These are phyloP conservation scores for Asterella californica DNA, from an alignment of 225 moss, liverwort and hornwort genomes.

Conservation along the genomic window DNA sequence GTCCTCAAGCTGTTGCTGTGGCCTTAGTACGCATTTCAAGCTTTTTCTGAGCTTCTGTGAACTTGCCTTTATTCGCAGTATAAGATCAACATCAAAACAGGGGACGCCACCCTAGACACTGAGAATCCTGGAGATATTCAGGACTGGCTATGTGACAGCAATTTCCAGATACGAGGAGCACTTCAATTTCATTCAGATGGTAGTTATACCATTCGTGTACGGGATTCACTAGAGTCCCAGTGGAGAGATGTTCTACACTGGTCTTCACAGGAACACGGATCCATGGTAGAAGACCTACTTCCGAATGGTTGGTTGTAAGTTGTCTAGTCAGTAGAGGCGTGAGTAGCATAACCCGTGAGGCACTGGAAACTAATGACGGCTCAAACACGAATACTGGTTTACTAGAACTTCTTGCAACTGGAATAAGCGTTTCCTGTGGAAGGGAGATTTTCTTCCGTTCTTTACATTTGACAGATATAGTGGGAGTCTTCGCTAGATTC, in stretches of 20 bases:
- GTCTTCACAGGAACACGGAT: slow-evolving; percentile 58
- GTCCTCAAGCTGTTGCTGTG: background rate
- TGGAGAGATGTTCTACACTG: slow-evolving; percentile 73
- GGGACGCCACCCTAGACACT: slow-evolving; percentile 47
- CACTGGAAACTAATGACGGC: too few species aligned
- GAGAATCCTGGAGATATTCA: slow-evolving; percentile 75
- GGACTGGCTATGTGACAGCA: slow-evolving; percentile 73
- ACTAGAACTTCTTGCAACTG: too few species aligned
- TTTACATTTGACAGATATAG: too few species aligned
- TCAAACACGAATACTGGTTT: background rate
- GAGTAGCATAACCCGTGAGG: background rate
- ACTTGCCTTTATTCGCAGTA: slow-evolving; percentile 39
- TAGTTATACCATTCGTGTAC: slow-evolving; percentile 59
- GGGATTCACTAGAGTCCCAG: slow-evolving; percentile 51
- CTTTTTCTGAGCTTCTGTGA: background rate
- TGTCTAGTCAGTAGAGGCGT: too few species aligned
- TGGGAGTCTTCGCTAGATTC: too few species aligned
- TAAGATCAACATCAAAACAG: slow-evolving; percentile 72
- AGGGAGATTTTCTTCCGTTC: too few species aligned
- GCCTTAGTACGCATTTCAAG: background rate
- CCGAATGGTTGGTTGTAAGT: too few species aligned
- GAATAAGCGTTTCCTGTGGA: too few species aligned
- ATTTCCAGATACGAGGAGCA: slow-evolving; percentile 58
- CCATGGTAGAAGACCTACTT: slow-evolving; percentile 35
- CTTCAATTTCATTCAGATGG: slow-evolving; percentile 63